Evolutionary conservation across 2,329 filamentous ascomycete genomes (phyloP).

Genomic region (Cercospora beticola): DNA sequence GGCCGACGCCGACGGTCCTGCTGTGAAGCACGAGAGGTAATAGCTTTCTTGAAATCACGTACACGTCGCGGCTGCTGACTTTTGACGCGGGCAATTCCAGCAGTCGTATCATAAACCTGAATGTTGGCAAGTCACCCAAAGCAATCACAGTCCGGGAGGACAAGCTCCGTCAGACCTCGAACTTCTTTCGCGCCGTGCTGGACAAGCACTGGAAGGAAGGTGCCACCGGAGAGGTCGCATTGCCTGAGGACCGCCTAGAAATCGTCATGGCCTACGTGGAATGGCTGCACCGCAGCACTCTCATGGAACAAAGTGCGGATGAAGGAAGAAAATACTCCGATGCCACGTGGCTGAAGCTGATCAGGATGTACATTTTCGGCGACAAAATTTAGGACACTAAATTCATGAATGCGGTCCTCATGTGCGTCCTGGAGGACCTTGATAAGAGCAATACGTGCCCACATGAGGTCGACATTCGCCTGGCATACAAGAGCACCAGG

Average conservation of each 20-base stretch:
- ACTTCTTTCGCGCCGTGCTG: conserved; percentile 16
- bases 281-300: conserved; percentile 16
- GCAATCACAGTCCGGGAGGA: conserved; percentile 13
- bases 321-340: too few relatives aligned
- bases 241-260: conserved; percentile 12
- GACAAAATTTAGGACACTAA: conserved; percentile 6
- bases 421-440: neutral
- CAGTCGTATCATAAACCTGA: conserved; percentile 12
- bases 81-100: conserved; percentile 3
- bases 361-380: conserved; percentile 11
- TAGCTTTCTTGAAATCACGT: neutral
- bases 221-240: neutral
- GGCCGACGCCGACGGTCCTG: too few relatives aligned
- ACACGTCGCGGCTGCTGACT: neutral
- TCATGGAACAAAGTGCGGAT: neutral
- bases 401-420: neutral
- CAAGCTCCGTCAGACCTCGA: conserved; percentile 1
- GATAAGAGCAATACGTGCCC: neutral
- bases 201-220: conserved; percentile 17
- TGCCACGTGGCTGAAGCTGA: neutral
- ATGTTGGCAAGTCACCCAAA: neutral
- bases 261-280: conserved; percentile 14
- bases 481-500: neutral
- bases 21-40: neutral
- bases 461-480: neutral